phyloP scores from a whole-genome alignment of 495 filamentous ascomycete genomes.

The Aspergillus sparsus region DNA sequence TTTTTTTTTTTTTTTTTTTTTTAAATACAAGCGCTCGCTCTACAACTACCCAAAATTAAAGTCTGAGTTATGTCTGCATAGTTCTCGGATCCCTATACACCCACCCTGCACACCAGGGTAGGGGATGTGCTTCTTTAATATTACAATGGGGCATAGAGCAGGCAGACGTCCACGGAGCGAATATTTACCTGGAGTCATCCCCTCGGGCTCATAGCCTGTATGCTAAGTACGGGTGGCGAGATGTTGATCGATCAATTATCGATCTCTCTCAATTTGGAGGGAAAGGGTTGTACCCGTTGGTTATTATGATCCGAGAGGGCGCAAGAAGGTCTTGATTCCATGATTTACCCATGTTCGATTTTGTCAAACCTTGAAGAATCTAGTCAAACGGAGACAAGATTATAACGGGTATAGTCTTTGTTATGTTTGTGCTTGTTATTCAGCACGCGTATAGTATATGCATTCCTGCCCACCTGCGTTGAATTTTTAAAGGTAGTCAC shows the following conservation, averaged over 20 bases:
- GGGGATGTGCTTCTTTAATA: conserved; percentile 2
- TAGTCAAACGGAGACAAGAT: too few species aligned
- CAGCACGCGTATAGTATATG: too few species aligned
- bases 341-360: too few species aligned
- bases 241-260: background rate
- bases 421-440: too few species aligned
- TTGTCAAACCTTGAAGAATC: too few species aligned
- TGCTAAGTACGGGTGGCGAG: conserved; percentile 1
- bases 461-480: too few species aligned
- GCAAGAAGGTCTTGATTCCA: background rate
- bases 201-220: conserved; percentile 2
- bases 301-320: background rate
- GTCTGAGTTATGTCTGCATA: background rate
- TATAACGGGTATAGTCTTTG: too few species aligned
- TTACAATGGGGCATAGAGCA: conserved; percentile 4
- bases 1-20: background rate
- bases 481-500: too few species aligned
- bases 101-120: background rate
- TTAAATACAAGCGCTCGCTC: background rate
- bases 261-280: conserved; percentile 7
- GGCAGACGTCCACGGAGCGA: background rate
- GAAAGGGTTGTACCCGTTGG: background rate
- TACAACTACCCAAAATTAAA: background rate
- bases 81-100: conserved; percentile 4
- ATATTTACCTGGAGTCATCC: conserved; percentile 3